A percentile compares a stretch with the other conserved stretches of the same genome.
Conservation (phyloP, 2,329 filamentous ascomycete genomes). For the Sclerotinia minor region DNA sequence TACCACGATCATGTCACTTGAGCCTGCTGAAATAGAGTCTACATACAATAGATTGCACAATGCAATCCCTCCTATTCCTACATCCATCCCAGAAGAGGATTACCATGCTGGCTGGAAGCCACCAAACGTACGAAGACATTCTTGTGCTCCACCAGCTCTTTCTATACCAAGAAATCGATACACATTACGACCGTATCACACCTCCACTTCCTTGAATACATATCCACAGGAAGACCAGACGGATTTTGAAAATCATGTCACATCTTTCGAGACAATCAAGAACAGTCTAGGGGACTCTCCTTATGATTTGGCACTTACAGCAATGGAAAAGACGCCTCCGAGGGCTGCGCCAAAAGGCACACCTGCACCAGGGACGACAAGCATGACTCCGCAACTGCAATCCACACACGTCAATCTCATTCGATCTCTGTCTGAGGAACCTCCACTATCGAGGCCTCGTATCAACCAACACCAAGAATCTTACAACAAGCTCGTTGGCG, state of each 20-base stretch:
- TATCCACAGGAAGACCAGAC: conserved; percentile 25
- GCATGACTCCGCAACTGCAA: conserved; percentile 30
- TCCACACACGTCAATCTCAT: conserved; percentile 20
- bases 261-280: conserved; percentile 31
- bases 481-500: conserved; percentile 11
- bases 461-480: conserved; percentile 17
- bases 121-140: conserved; percentile 16
- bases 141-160: conserved; percentile 9
- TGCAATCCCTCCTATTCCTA: conserved; percentile 33
- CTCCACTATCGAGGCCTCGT: conserved; percentile 5
- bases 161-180: conserved; percentile 9
- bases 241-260: conserved; percentile 36
- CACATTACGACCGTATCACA: conserved; percentile 14
- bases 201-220: conserved; percentile 2
- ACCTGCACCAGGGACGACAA: conserved; percentile 27
- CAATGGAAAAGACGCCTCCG: conserved; percentile 6
- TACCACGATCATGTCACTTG: conserved; percentile 38
- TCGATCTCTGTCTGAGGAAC: conserved; percentile 3
- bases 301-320: conserved; percentile 32
- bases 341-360: conserved; percentile 9
- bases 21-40: conserved; percentile 35
- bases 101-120: conserved; percentile 17
- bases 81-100: conserved; percentile 27
- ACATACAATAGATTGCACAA: conserved; percentile 33
- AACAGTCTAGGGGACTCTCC: conserved; percentile 34